Base-by-base conservation (phyloP, 495 filamentous ascomycete species). In the Neurospora discreta region DNA sequence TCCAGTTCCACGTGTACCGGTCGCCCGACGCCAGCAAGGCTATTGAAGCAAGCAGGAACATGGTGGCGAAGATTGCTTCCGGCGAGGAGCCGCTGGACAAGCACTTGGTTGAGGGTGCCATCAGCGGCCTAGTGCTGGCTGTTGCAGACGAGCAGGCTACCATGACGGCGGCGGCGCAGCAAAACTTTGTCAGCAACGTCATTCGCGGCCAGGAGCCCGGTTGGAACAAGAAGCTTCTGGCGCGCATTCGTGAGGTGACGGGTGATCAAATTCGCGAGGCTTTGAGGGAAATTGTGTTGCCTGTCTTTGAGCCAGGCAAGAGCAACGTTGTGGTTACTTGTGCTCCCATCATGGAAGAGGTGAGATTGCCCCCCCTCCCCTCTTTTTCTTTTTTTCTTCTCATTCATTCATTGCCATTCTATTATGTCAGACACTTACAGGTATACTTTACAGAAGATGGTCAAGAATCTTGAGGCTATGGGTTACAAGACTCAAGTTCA, bases 281-380 rank as follows among this genome's bases (percentile, higher is more conserved):
- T 16, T 87, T 98, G 82, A 87, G 82, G 69, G 90, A 93, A 16
- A 84, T 94, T 23, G 83, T 99, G 33, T 72, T 96, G 77, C 91
- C 92, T 0, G 83, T 94, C 23, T 97, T 99, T 78, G 84, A 87
- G 70, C 87, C 93, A 0, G 86, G 88, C 72, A 92, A 84, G 69
- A 89, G 92, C 68, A 95, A 98, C 75, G 82, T 97, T 39, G 88
- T 97, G 9, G 85, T 97, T 71, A 95, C 95, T n/a, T 96, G 94
- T 79, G 91, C 92, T 30, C 89, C 91, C 41, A 87, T 92, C 52
- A 91, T 97, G 87, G 84, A 90, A 74, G 92, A 97, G 85, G 92
- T 95, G 83, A 81, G 15, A 18, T 42, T 42, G 41, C 16, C 15
- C 41, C 16, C 15, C 15, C 33, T 3, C 4, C 30, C 30, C 30